These are phyloP conservation scores for Camelina hispida DNA, from an alignment of 345 rosid species.

Conservation along the genomic window DNA sequence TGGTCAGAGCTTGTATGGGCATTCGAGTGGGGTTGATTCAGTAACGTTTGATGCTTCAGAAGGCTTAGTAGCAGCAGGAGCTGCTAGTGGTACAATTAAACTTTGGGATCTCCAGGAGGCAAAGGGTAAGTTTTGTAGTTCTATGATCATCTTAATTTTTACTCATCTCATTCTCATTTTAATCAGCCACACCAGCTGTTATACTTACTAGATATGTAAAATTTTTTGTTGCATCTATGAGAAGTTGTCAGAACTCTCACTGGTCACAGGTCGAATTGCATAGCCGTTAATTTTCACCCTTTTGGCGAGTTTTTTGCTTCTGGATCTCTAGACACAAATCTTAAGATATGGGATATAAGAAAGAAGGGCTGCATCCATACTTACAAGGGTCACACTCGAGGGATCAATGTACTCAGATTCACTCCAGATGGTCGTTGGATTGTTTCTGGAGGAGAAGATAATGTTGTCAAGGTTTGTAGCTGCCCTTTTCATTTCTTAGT, in stretches of 20 bases:
- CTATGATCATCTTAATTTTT: background rate
- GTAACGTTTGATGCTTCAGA: conserved; percentile 95
- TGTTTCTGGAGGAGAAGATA: conserved; percentile 99
- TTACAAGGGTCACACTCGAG: conserved; percentile 98
- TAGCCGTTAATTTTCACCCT: conserved; percentile 93
- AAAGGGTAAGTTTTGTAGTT: conserved; percentile 64
- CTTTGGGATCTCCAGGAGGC: conserved; percentile 99
- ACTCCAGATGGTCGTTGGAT: conserved; percentile 99
- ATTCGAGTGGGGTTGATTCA: conserved; percentile 93
- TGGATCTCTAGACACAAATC: conserved; percentile 95
- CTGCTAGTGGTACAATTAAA: conserved; percentile 96
- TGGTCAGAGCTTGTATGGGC: conserved; percentile 91
- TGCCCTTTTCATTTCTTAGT: conserved; percentile 16
- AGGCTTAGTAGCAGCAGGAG: conserved; percentile 92
- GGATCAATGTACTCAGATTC: conserved; percentile 95
- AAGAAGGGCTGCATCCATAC: conserved; percentile 99
- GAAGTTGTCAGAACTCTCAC: conserved; percentile 94
- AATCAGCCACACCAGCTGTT: background rate
- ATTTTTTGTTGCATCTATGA: conserved; percentile 31
- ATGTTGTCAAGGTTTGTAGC: conserved; percentile 78
- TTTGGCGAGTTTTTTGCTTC: conserved; percentile 99
- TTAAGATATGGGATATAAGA: conserved; percentile 99
- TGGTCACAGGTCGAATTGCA: conserved; percentile 98
- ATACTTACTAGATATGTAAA: background rate
- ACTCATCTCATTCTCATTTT: background rate